Evolutionary conservation across 2,329 filamentous ascomycete genomes (phyloP).

Genomic region (Diaporthe nobilis): DNA sequence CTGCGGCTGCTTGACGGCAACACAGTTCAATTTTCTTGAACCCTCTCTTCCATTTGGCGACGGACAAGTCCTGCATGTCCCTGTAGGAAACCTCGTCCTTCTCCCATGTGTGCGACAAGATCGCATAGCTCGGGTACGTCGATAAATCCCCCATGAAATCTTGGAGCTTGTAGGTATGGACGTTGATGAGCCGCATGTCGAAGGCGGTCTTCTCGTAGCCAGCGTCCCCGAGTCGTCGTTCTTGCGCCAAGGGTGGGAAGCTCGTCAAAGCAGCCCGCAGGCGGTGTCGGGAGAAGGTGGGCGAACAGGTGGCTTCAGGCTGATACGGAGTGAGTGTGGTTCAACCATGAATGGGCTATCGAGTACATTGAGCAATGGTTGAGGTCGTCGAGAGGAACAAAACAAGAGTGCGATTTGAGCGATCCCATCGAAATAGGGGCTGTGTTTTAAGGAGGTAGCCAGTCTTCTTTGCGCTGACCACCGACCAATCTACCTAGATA

Average conservation of each 20-base stretch:
- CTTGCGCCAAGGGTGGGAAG: not conserved
- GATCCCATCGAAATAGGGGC: not conserved
- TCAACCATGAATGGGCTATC: no score
- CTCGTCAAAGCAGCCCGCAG: not conserved
- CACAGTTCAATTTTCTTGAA: slow-evolving; percentile 11
- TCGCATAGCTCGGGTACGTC: not conserved
- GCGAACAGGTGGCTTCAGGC: not conserved
- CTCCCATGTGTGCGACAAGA: slow-evolving; percentile 22
- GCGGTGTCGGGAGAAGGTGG: not conserved
- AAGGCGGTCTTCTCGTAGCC: not conserved
- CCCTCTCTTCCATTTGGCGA: not conserved
- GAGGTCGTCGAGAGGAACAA: not conserved
- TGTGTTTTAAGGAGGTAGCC: not conserved
- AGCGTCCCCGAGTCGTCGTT: not conserved
- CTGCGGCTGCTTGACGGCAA: not conserved
- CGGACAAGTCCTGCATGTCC: not conserved
- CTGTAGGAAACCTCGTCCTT: not conserved
- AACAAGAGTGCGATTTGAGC: not conserved
- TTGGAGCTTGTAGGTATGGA: not conserved
- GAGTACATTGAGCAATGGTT: not conserved
- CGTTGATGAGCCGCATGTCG: slow-evolving; percentile 21
- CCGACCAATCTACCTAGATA: not conserved
- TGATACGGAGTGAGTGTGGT: not conserved
- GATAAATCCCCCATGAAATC: not conserved
- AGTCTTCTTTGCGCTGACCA: not conserved